Conservation (phyloP, 371 early-diverging fungal species). For the Saksenaea vasiformis region DNA sequence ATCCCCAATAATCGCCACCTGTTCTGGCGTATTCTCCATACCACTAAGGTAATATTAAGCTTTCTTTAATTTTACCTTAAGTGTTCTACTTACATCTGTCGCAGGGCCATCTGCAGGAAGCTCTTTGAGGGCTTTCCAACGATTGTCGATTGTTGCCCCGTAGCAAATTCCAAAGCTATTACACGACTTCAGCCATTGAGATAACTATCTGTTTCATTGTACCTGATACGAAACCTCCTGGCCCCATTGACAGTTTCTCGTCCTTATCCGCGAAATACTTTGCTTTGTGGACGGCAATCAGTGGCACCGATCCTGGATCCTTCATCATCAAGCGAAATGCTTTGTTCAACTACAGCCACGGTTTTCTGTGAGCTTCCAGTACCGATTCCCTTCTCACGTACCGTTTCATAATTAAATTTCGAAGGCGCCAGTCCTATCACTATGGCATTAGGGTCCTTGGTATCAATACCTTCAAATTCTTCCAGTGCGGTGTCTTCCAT, state of each 20-base stretch:
- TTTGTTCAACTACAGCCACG: constrained; percentile 52
- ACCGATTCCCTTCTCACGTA: constrained; percentile 22
- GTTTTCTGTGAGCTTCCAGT: not conserved
- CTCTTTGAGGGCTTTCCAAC: constrained; percentile 83
- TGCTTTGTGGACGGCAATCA: constrained; percentile 84
- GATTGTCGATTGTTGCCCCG: constrained; percentile 64
- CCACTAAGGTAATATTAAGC: constrained; percentile 18
- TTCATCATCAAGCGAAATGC: constrained; percentile 65
- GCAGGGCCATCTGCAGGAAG: constrained; percentile 77
- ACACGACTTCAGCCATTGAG: not conserved
- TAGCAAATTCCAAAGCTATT: constrained; percentile 75
- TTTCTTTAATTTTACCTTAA: constrained; percentile 2
- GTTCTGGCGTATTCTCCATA: constrained; percentile 33
- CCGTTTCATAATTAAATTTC: constrained; percentile 69
- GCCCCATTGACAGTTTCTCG: constrained; percentile 73
- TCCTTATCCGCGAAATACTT: constrained; percentile 71
- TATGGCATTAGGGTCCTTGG: constrained; percentile 67
- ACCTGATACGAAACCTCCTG: constrained; percentile 82
- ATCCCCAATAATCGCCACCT: constrained; percentile 85
- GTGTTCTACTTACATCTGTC: constrained; percentile 58
- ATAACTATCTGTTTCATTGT: not conserved
- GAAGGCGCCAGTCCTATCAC: constrained; percentile 83
- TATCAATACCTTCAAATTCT: constrained; percentile 69
- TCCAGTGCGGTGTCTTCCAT: constrained; percentile 72
- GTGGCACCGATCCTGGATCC: constrained; percentile 31